Evolutionary conservation across 768 basidiomycete species (phyloP).

Genomic region (Rhodocollybia butyracea): DNA sequence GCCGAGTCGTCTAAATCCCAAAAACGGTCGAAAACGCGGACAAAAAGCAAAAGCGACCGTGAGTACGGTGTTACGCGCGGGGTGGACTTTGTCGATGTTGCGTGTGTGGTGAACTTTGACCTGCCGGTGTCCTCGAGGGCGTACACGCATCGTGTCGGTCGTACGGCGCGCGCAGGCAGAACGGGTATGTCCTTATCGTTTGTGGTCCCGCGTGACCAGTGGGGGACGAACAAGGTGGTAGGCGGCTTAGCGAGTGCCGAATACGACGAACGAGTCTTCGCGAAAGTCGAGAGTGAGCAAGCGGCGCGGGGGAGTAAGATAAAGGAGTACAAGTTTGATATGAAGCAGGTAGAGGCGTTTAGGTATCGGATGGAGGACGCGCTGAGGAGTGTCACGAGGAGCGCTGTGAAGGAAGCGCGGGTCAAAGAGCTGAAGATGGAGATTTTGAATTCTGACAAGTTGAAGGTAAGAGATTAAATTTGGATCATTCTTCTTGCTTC

Average conservation of each 20-base stretch:
- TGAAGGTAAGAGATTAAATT: constrained; percentile 62
- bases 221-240: constrained; percentile 75
- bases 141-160: constrained; percentile 94
- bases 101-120: constrained; percentile 98
- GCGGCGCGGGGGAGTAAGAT: constrained; percentile 47
- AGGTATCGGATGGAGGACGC: constrained; percentile 98
- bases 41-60: constrained; percentile 48
- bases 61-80: constrained; percentile 96
- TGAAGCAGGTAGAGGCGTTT: constrained; percentile 96
- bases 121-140: constrained; percentile 83
- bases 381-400: constrained; percentile 81
- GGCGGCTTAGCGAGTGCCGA: constrained; percentile 62
- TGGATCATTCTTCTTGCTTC: not conserved
- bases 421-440: constrained; percentile 93
- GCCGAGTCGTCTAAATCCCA: not conserved
- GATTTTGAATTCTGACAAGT: constrained; percentile 91
- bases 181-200: constrained; percentile 91
- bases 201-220: constrained; percentile 65
- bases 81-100: constrained; percentile 94
- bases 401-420: constrained; percentile 84
- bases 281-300: constrained; percentile 39
- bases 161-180: constrained; percentile 94
- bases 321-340: constrained; percentile 92
- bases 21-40: constrained; percentile 14
- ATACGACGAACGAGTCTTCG: constrained; percentile 68